Conservation (phyloP, 2,329 filamentous ascomycete genomes). For the Aspergillus brasiliensis region DNA sequence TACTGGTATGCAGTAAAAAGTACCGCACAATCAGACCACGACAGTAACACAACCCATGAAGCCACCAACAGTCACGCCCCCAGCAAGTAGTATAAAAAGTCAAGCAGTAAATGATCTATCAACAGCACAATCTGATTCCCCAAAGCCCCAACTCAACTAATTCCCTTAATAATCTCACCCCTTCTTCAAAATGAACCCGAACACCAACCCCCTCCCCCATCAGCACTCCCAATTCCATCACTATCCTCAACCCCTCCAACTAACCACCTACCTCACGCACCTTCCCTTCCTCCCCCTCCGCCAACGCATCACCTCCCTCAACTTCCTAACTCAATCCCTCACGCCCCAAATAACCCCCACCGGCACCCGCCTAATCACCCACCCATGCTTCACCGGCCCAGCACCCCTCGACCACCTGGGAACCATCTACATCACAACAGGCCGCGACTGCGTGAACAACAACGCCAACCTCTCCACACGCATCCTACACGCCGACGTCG, state of each 20-base stretch:
- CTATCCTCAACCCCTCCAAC: background rate
- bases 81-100: too few species aligned
- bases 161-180: background rate
- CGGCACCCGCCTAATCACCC: conserved; percentile 14
- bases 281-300: conserved; percentile 13
- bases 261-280: conserved; percentile 13
- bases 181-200: background rate
- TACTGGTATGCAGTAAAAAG: too few species aligned
- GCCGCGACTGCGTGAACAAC: conserved; percentile 14
- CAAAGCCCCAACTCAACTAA: too few species aligned
- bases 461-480: conserved; percentile 22
- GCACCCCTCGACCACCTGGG: conserved; percentile 21
- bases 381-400: conserved; percentile 16
- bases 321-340: conserved; percentile 15
- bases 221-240: background rate
- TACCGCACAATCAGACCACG: too few species aligned
- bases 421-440: conserved; percentile 14
- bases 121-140: too few species aligned
- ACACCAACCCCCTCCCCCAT: background rate
- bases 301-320: conserved; percentile 15
- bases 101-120: too few species aligned
- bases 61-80: too few species aligned
- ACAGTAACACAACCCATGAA: too few species aligned
- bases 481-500: conserved; percentile 17
- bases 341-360: conserved; percentile 15